Evolutionary conservation across 2,329 filamentous ascomycete species (phyloP).

Genomic region (Cladosporium sp.): DNA sequence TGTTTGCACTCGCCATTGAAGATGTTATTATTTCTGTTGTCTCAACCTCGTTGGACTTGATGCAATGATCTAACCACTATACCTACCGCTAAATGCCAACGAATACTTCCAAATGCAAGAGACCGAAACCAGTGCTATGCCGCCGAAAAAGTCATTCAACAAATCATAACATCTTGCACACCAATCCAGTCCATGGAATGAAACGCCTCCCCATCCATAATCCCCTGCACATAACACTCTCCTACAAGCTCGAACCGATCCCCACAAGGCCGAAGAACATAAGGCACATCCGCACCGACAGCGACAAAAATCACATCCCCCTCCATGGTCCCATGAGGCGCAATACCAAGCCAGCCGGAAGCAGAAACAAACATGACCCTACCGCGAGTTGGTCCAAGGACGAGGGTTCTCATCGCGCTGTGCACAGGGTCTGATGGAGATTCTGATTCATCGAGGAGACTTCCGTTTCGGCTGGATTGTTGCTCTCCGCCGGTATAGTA

Average conservation of each 20-base stretch:
- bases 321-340: constrained; percentile 22
- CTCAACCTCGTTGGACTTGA: too few relatives aligned
- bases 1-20: too few relatives aligned
- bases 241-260: constrained; percentile 26
- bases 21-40: too few relatives aligned
- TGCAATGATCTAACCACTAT: too few relatives aligned
- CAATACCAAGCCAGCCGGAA: constrained; percentile 26
- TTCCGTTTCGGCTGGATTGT: constrained; percentile 16
- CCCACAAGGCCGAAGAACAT: constrained; percentile 18
- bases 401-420: constrained; percentile 24
- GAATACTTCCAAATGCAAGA: too few relatives aligned
- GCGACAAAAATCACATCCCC: constrained; percentile 28
- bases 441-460: constrained; percentile 25
- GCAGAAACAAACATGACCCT: constrained; percentile 25
- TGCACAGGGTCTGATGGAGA: constrained; percentile 16
- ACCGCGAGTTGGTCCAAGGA: constrained; percentile 25
- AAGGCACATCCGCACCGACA: constrained; percentile 24
- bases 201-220: constrained; percentile 32
- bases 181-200: constrained; percentile 19
- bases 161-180: constrained; percentile 21
- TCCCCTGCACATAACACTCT: constrained; percentile 31
- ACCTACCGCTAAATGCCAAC: too few relatives aligned
- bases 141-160: constrained; percentile 14
- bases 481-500: constrained; percentile 19
- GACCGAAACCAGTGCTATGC: too few relatives aligned